Conservation (phyloP, 2,329 filamentous ascomycete genomes). For the Penicillium sp. region DNA sequence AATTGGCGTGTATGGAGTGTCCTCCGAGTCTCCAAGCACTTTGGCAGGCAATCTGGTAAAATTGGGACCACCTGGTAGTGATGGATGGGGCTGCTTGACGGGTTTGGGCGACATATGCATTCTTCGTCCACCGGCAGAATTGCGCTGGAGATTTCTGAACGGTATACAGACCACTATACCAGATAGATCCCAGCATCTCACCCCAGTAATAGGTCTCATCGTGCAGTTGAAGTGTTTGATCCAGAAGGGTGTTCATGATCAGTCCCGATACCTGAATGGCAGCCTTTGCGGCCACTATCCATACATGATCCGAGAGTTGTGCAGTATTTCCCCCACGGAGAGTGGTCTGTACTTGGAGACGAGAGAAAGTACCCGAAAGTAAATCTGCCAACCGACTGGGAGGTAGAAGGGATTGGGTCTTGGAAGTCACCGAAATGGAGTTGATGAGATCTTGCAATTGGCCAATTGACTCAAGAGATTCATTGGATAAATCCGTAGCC, state of each 20-base stretch:
- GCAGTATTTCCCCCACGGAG: constrained; percentile 35
- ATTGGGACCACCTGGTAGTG: constrained; percentile 55
- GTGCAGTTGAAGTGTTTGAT: constrained; percentile 78
- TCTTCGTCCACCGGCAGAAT: constrained; percentile 69
- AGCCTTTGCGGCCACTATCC: constrained; percentile 87
- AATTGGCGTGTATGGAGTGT: constrained; percentile 65
- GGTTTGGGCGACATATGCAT: constrained; percentile 55
- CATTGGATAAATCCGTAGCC: constrained; percentile 24
- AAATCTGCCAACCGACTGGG: constrained; percentile 60
- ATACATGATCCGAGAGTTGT: constrained; percentile 79
- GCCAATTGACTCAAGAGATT: constrained; percentile 31
- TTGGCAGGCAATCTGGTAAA: constrained; percentile 77
- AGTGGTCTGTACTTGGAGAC: constrained; percentile 15
- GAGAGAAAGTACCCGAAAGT: constrained; percentile 54
- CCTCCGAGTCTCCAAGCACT: constrained; percentile 71
- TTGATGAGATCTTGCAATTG: constrained; percentile 68
- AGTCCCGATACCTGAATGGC: constrained; percentile 87
- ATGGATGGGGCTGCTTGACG: constrained; percentile 32
- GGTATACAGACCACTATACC: constrained; percentile 77
- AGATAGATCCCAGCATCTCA: constrained; percentile 74
- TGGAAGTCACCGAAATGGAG: constrained; percentile 67
- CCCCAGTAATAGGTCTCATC: constrained; percentile 97
- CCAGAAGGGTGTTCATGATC: constrained; percentile 72
- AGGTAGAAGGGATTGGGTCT: constrained; percentile 62
- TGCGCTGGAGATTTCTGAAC: constrained; percentile 79